A percentile compares a stretch with the other conserved stretches of the same genome.
Evolutionary conservation across 352 stramenopile species (phyloP).

Genomic region (Globisporangium acanthophoron): DNA sequence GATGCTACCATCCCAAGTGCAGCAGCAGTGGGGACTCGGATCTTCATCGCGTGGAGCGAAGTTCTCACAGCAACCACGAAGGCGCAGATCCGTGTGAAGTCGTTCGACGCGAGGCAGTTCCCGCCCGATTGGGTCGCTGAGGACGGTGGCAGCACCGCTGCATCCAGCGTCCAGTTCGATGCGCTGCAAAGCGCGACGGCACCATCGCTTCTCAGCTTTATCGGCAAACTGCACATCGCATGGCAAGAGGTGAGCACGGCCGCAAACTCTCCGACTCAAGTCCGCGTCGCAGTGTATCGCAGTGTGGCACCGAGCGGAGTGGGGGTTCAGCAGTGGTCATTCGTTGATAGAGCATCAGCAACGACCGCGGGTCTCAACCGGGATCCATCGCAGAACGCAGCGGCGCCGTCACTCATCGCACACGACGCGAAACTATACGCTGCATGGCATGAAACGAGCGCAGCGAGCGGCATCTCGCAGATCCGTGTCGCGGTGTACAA

Average conservation of each 20-base stretch:
- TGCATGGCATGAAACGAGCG: slow-evolving; percentile 44
- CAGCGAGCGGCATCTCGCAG: slow-evolving; percentile 17
- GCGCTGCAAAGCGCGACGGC: slow-evolving; percentile 25
- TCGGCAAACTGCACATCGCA: slow-evolving; percentile 32
- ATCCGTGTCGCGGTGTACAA: slow-evolving; percentile 59
- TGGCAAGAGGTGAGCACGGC: slow-evolving; percentile 42
- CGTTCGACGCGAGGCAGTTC: slow-evolving; percentile 29
- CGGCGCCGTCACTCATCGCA: slow-evolving; percentile 18
- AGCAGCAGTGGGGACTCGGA: slow-evolving; percentile 18
- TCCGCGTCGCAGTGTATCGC: slow-evolving; percentile 36
- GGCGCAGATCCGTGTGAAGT: slow-evolving; percentile 44
- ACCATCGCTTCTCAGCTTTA: slow-evolving; percentile 21
- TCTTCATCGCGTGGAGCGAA: slow-evolving; percentile 57
- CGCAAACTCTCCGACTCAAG: slow-evolving; percentile 32
- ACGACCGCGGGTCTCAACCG: slow-evolving; percentile 42
- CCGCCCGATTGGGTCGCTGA: slow-evolving; percentile 29
- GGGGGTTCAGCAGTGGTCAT: slow-evolving; percentile 27
- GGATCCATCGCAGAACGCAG: slow-evolving; percentile 26
- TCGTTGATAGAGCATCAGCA: slow-evolving; percentile 24
- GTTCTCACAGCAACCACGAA: slow-evolving; percentile 8
- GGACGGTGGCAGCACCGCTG: slow-evolving; percentile 23
- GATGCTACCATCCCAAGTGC: slow-evolving; percentile 19
- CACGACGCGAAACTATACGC: slow-evolving; percentile 46
- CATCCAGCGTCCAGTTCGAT: slow-evolving; percentile 43
- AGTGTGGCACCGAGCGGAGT: slow-evolving; percentile 14